These are phyloP conservation scores for Coniochaeta prunicola DNA, from an alignment of 2,329 filamentous ascomycete species.

Conservation along the genomic window DNA sequence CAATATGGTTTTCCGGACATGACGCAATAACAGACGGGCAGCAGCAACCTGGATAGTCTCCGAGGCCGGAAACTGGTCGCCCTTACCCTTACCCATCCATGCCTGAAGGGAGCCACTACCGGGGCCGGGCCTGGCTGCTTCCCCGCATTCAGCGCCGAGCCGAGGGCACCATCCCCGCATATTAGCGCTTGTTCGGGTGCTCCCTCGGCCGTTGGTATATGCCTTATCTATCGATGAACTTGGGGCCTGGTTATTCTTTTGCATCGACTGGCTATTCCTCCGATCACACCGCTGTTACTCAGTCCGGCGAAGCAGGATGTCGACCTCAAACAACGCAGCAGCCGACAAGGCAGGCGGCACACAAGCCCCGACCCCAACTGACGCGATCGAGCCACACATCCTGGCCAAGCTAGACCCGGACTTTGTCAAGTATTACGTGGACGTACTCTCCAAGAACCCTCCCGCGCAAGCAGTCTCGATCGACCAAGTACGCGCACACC, in stretches of 20 bases:
- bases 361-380: slow-evolving; percentile 2
- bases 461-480: slow-evolving; percentile 17
- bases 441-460: slow-evolving; percentile 13
- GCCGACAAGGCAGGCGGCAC: neutral
- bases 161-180: neutral
- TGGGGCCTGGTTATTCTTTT: neutral
- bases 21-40: neutral
- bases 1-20: neutral
- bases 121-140: neutral
- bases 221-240: neutral
- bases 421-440: slow-evolving; percentile 19
- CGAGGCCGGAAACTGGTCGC: neutral
- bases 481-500: slow-evolving; percentile 21
- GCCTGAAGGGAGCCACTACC: neutral
- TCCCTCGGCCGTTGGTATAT: neutral
- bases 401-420: slow-evolving; percentile 21
- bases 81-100: neutral
- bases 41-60: neutral
- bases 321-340: neutral
- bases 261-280: neutral
- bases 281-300: neutral
- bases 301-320: neutral
- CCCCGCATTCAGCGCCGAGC: neutral
- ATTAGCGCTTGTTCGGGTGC: neutral
- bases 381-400: slow-evolving; percentile 17